Evolutionary conservation across 2,329 filamentous ascomycete species (phyloP), one percentile per base, ranked within the genome.

Genomic region (Stagonosporopsis vannaccii): DNA sequence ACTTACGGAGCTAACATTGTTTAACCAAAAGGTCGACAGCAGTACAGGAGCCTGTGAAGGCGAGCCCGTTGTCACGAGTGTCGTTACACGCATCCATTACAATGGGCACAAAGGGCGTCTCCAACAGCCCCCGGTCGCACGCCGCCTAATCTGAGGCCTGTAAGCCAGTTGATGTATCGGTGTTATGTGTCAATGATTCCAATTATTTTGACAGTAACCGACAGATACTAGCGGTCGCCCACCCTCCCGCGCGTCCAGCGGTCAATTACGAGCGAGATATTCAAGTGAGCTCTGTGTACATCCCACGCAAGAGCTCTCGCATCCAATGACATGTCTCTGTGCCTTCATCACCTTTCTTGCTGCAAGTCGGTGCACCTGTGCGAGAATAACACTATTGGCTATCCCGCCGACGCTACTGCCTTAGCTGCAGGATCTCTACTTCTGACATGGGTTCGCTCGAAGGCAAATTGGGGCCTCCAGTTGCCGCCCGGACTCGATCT

Each of bases 381-480:
- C 25, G 32, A 26, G 8, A 36, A 32, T n/a, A 23, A 46, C 36
- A 23, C 23, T 36, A 46, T 37, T 58, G 50, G 45, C 35, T 28
- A 41, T 42, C 41, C 28, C n/a, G 22, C 44, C 22, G 26, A 47
- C 52, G 53, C 55, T 47, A 53, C 59, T 41, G 43, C 50, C 49
- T 25, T 57, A 55, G 56, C 55, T 56, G 51, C 60, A 56, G 50
- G 37, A 63, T 61, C 52, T 59, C 48, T 56, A 41, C 43, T 41
- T 39, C n/a, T 23, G 40, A 37, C 39, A 53, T 49, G 55, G 48
- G 30, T 49, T 36, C 26, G 33, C 35, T 35, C 39, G 44, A 26
- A 37, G 35, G 28, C 23, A 23, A 33, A 52, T 53, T 46, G 49
- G 55, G 51, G 53, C 45, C 41, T 40, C 55, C 44, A 51, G 46